Evolutionary conservation across 495 filamentous ascomycete genomes (phyloP), one percentile per base, ranked within the genome.

Genomic region (Annulohypoxylon stygium): DNA sequence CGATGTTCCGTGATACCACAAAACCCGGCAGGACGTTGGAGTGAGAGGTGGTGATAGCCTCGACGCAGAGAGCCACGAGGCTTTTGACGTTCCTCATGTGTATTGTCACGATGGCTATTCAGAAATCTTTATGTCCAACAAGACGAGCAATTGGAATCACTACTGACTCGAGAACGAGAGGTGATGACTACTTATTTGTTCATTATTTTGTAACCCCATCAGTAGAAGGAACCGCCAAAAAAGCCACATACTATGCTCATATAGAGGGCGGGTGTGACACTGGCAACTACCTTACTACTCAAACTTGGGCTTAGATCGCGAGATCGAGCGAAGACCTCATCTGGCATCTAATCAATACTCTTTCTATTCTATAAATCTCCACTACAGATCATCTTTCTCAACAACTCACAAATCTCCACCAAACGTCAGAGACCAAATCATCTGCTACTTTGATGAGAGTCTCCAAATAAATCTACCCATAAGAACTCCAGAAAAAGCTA

Each of bases 111-210:
- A 43, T 45, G 16, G 10, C n/a, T 64, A 14, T 43, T 34, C 14
- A 2, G 26, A 14, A 11, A 62, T 50, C n/a, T 23, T 50, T n/a
- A 9, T 4, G 20, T 37, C 1, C 7, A 23, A 53, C 45, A 39
- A 54, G n/a, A 57, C 62, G 51, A 65, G 62, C 33, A 57, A 48
- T 14, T 18, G 16, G 4, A 14, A 48, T 48, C 26, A 12, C 23
- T 48, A n/a, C 20, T 18, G 64, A 58, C n/a, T 50, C 18, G 9
- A 51, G 8, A 41, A 50, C n/a, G 53, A 67, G 41, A 59, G 37
- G 25, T n/a, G 34, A 4, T 57, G 30, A 14, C 37, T 45, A 30
- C 14, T 11, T 36, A 57, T 36, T 36, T 30, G 30, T 57, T 47
- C 53, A 30, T 41, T 18, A 41, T 60, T 34, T 8, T 20, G 7